Percentiles rank a stretch among this genome's conserved stretches.
phyloP scores from a whole-genome alignment of 441 rosid genomes.

The Breynia disticha region DNA sequence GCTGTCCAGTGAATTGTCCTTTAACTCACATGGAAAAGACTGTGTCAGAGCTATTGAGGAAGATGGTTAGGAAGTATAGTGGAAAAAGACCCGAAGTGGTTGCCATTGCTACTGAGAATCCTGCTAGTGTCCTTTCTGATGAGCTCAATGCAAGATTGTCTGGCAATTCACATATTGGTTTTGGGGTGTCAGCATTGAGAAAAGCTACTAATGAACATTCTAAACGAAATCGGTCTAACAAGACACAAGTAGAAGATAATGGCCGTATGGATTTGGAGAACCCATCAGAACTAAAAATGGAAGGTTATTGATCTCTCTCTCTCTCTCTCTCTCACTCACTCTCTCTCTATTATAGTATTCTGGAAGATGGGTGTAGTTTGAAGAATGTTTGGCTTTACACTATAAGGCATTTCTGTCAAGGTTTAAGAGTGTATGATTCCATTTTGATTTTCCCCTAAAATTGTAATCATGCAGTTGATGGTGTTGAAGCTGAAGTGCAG shows the following conservation, averaged over 20 bases:
- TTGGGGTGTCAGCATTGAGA: slow-evolving; percentile 44
- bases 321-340: not conserved
- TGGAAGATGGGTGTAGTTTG: too few relatives aligned
- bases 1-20: slow-evolving; percentile 84
- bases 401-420: too few relatives aligned
- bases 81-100: slow-evolving; percentile 94
- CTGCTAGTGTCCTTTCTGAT: slow-evolving; percentile 61
- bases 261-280: slow-evolving; percentile 18
- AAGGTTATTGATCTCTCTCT: slow-evolving; percentile 24
- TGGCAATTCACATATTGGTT: slow-evolving; percentile 49
- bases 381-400: too few relatives aligned
- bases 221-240: slow-evolving; percentile 28
- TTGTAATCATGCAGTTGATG: slow-evolving; percentile 31
- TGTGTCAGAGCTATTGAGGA: slow-evolving; percentile 72
- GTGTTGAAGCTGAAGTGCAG: slow-evolving; percentile 25
- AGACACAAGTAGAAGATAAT: slow-evolving; percentile 24
- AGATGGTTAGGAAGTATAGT: slow-evolving; percentile 89
- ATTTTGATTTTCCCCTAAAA: not conserved
- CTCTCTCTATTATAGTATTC: too few relatives aligned
- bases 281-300: slow-evolving; percentile 17
- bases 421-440: not conserved
- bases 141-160: slow-evolving; percentile 55
- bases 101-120: slow-evolving; percentile 69
- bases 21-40: slow-evolving; percentile 85
- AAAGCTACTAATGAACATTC: slow-evolving; percentile 35